Conservation (phyloP, 345 rosid genomes). For the Bretschneidera sinensis region DNA sequence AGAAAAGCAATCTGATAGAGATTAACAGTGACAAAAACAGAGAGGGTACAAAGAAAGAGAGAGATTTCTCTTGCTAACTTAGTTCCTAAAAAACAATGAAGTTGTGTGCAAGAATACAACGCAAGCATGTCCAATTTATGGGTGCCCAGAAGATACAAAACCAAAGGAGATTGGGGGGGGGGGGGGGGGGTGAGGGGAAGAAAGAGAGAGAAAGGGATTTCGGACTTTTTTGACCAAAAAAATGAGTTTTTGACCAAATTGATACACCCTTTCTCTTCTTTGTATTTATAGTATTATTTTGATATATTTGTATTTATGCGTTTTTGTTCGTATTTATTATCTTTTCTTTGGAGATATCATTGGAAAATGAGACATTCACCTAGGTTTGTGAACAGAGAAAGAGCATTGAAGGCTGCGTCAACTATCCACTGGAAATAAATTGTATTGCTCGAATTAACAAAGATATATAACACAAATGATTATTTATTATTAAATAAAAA, state of each 20-base stretch:
- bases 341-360: slow-evolving; percentile 23
- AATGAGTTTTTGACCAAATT: too few species aligned
- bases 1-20: neutral
- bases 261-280: too few species aligned
- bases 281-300: too few species aligned
- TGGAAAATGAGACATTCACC: slow-evolving; percentile 26
- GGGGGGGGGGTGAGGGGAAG: too few species aligned
- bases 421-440: slow-evolving; percentile 35
- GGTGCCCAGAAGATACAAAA: neutral
- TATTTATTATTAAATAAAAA: too few species aligned
- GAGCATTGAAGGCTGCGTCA: slow-evolving; percentile 26
- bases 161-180: too few species aligned
- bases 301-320: too few species aligned
- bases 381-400: neutral
- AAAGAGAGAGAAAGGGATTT: neutral
- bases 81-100: neutral
- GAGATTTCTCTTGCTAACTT: neutral
- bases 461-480: too few species aligned
- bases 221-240: neutral
- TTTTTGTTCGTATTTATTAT: too few species aligned
- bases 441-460: too few species aligned
- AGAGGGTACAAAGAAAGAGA: neutral
- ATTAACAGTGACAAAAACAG: neutral
- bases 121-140: slow-evolving; percentile 11
- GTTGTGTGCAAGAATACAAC: neutral